Evolutionary conservation across 2,329 filamentous ascomycete species (phyloP).

Genomic region (Aspergillus ibericus): DNA sequence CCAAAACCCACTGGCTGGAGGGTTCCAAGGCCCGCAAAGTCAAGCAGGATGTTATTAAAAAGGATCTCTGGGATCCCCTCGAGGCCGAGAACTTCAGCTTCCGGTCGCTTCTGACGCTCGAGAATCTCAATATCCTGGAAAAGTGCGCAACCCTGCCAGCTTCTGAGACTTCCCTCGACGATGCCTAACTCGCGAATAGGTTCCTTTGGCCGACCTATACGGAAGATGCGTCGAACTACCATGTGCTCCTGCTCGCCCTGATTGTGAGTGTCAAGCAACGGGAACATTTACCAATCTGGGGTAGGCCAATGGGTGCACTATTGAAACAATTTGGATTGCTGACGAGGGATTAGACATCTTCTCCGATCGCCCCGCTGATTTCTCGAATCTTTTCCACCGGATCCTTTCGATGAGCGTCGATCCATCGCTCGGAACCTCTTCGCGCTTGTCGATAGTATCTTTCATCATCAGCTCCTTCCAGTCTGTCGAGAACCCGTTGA

Average conservation of each 20-base stretch:
- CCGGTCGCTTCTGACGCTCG: conserved; percentile 75
- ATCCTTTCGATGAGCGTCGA: conserved; percentile 84
- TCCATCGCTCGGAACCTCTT: conserved; percentile 60
- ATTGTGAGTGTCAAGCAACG: conserved; percentile 85
- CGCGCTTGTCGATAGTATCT: conserved; percentile 79
- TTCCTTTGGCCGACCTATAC: conserved; percentile 94
- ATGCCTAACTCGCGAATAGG: conserved; percentile 47
- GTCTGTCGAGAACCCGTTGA: conserved; percentile 81
- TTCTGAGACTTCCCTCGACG: background rate
- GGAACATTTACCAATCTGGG: conserved; percentile 85
- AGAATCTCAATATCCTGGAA: conserved; percentile 88
- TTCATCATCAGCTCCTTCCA: conserved; percentile 93
- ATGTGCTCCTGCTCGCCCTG: conserved; percentile 81
- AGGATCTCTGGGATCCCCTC: conserved; percentile 83
- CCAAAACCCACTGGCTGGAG: conserved; percentile 82
- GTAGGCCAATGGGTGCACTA: conserved; percentile 48
- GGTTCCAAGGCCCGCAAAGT: conserved; percentile 69
- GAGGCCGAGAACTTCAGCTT: conserved; percentile 78
- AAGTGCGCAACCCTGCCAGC: conserved; percentile 52
- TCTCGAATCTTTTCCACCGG: conserved; percentile 85
- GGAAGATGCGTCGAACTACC: conserved; percentile 85
- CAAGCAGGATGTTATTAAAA: conserved; percentile 78
- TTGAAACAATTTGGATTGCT: conserved; percentile 22
- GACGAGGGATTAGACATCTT: conserved; percentile 64
- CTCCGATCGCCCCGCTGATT: conserved; percentile 72